Percentiles rank a stretch among this genome's conserved stretches.
These are phyloP conservation scores for Sporisorium scitamineum DNA, from an alignment of 1,284 basidiomycete genomes.

Conservation along the genomic window DNA sequence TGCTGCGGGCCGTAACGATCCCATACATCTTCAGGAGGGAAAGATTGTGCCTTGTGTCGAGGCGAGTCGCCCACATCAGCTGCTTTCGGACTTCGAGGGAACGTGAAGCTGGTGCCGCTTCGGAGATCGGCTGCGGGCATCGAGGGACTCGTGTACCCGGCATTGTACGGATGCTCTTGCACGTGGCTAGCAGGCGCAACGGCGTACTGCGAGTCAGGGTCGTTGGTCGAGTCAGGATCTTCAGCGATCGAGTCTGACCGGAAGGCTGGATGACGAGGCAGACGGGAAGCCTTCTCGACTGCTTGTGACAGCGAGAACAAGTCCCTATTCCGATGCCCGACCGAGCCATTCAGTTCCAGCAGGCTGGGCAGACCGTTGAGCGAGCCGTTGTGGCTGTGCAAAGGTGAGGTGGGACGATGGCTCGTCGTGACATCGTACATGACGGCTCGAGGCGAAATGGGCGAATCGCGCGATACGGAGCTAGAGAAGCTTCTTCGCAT, in stretches of 20 bases:
- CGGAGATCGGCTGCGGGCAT: neutral
- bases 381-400: constrained; percentile 40
- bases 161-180: constrained; percentile 39
- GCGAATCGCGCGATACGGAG: constrained; percentile 22
- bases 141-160: constrained; percentile 28
- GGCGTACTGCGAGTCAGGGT: constrained; percentile 16
- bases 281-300: constrained; percentile 35
- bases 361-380: constrained; percentile 52
- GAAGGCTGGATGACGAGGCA: constrained; percentile 16
- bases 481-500: constrained; percentile 16
- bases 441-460: constrained; percentile 47
- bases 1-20: constrained; percentile 33
- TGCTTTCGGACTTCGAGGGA: constrained; percentile 13
- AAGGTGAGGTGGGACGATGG: constrained; percentile 61
- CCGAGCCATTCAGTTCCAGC: constrained; percentile 43
- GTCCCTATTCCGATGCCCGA: constrained; percentile 22
- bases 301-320: constrained; percentile 52
- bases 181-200: constrained; percentile 2
- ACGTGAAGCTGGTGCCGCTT: constrained; percentile 13
- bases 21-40: constrained; percentile 34
- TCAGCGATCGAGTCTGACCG: constrained; percentile 12
- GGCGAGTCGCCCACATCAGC: constrained; percentile 20
- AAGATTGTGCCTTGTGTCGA: constrained; percentile 17
- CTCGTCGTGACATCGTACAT: constrained; percentile 65
- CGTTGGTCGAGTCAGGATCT: constrained; percentile 11